Conservation (phyloP, 2,329 filamentous ascomycete genomes). For the Aspergillus caelatus region DNA sequence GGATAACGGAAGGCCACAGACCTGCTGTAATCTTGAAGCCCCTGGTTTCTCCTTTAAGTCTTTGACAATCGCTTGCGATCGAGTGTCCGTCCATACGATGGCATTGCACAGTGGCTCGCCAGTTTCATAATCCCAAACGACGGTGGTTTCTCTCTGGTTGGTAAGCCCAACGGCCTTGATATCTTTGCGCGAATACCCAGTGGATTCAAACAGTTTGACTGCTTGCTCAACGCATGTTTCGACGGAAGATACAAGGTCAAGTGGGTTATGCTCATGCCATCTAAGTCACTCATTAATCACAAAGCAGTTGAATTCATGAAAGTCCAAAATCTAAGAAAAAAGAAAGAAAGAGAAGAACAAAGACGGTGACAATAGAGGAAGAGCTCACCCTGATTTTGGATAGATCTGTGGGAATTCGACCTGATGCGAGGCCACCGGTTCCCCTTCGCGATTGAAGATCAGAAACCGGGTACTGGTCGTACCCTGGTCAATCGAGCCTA, state of each 20-base stretch:
- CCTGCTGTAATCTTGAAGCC: slow-evolving; percentile 66
- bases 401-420: slow-evolving; percentile 84
- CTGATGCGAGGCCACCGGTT: slow-evolving; percentile 79
- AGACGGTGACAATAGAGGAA: slow-evolving; percentile 30
- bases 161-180: slow-evolving; percentile 82
- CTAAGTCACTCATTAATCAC: slow-evolving; percentile 44
- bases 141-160: slow-evolving; percentile 85
- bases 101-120: slow-evolving; percentile 81
- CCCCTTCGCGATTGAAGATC: slow-evolving; percentile 79
- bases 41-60: slow-evolving; percentile 70
- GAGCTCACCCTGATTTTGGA: slow-evolving; percentile 73
- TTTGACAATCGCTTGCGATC: slow-evolving; percentile 73
- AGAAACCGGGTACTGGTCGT: slow-evolving; percentile 88
- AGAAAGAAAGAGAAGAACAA: neutral
- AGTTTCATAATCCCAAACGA: slow-evolving; percentile 80
- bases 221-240: slow-evolving; percentile 77
- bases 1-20: slow-evolving; percentile 80
- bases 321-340: neutral
- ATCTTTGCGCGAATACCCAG: slow-evolving; percentile 65
- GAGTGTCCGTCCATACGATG: slow-evolving; percentile 87
- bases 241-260: slow-evolving; percentile 73
- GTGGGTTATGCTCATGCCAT: slow-evolving; percentile 87
- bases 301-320: neutral
- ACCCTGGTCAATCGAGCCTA: slow-evolving; percentile 87
- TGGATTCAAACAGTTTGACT: slow-evolving; percentile 66